Percentiles rank a stretch among this genome's conserved stretches.
phyloP scores from a whole-genome alignment of 495 filamentous ascomycete genomes.

The Penicillium paxilli region DNA sequence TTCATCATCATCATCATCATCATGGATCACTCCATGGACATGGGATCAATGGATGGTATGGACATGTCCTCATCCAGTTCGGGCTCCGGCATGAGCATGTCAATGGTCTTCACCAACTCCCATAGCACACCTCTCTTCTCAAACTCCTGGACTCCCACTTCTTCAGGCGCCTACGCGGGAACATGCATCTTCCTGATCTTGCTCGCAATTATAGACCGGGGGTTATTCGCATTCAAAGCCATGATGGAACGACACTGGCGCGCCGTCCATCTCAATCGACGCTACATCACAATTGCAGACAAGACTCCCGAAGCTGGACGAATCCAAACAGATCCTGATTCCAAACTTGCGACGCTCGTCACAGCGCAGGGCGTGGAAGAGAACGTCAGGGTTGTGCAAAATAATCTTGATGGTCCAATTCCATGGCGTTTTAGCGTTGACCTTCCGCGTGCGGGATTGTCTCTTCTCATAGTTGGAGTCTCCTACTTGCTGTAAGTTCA shows the following conservation, averaged over 20 bases:
- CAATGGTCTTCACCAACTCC: conserved; percentile 54
- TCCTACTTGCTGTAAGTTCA: conserved; percentile 89
- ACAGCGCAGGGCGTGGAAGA: conserved; percentile 73
- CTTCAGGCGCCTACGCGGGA: conserved; percentile 69
- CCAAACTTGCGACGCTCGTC: conserved; percentile 56
- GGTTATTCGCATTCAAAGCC: conserved; percentile 65
- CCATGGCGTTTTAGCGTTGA: conserved; percentile 83
- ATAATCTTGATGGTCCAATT: conserved; percentile 36
- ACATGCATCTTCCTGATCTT: conserved; percentile 86
- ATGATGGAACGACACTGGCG: conserved; percentile 58
- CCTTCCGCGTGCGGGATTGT: conserved; percentile 67
- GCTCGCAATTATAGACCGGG: conserved; percentile 66
- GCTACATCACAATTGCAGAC: conserved; percentile 74
- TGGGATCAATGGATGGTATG: conserved; percentile 19
- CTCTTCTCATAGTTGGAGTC: conserved; percentile 69
- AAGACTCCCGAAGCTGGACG: conserved; percentile 56
- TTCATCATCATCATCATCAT: not conserved
- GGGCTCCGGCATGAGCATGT: conserved; percentile 6
- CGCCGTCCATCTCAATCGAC: conserved; percentile 63
- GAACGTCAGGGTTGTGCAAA: conserved; percentile 66
- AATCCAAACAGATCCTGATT: conserved; percentile 54
- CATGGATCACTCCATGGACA: conserved; percentile 2
- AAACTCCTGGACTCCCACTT: conserved; percentile 66
- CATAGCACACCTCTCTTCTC: conserved; percentile 75
- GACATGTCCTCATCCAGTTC: conserved; percentile 9